Conservation (phyloP, 164 flowering plant species). For the Buxus sempervirens region DNA sequence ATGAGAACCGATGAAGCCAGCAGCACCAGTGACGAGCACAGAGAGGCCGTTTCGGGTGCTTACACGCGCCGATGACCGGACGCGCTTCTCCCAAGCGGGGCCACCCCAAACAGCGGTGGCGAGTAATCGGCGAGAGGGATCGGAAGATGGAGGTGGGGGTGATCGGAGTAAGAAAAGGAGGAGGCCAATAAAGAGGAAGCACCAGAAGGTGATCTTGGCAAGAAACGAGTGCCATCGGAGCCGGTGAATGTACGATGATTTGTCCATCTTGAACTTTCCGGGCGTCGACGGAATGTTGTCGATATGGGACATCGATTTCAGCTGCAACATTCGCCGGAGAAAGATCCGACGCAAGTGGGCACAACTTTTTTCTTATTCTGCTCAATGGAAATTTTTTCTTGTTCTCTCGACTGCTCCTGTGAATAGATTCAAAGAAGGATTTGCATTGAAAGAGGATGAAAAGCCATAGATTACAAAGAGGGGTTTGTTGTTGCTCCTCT, state of each 20-base stretch:
- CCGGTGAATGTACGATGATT: slow-evolving; percentile 47
- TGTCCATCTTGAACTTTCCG: slow-evolving; percentile 95
- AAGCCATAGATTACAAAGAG: slow-evolving; percentile 32
- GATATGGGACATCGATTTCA: slow-evolving; percentile 49
- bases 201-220: slow-evolving; percentile 67
- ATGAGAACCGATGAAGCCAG: slow-evolving; percentile 90
- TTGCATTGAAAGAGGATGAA: no score
- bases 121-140: slow-evolving; percentile 51
- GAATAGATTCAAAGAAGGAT: neutral
- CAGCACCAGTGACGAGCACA: slow-evolving; percentile 90
- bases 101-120: slow-evolving; percentile 54
- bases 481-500: slow-evolving; percentile 7
- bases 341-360: neutral
- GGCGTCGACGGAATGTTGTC: slow-evolving; percentile 83
- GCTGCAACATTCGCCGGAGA: slow-evolving; percentile 34
- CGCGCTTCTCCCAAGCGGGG: slow-evolving; percentile 65
- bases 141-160: slow-evolving; percentile 34
- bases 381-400: neutral
- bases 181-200: slow-evolving; percentile 49
- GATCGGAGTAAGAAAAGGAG: slow-evolving; percentile 62
- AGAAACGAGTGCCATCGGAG: slow-evolving; percentile 54
- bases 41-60: slow-evolving; percentile 55
- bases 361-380: no score
- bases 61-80: slow-evolving; percentile 58
- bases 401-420: neutral